Base-by-base conservation (phyloP, 192 early-diverging fungal species). In the Powellomyces hirtus region DNA sequence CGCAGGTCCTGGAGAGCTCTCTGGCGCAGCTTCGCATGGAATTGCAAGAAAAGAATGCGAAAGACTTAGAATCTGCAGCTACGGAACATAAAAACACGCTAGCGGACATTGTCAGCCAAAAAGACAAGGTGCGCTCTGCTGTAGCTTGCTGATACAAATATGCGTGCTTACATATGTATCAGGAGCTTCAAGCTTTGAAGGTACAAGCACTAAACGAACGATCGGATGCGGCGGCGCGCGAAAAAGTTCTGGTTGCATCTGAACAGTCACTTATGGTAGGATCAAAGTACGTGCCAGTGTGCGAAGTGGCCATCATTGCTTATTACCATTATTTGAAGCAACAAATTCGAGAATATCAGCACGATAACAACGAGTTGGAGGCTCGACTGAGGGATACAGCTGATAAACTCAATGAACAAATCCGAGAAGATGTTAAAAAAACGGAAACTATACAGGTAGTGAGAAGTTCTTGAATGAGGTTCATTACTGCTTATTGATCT, bases 311-410 rank as follows among this genome's bases (percentile, higher is more conserved):
- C n/a, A n/a, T n/a, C n/a, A n/a, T n/a, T n/a, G n/a, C 4, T 49
- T 14, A 49, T 49, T 3, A 18, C 26, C n/a, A 49, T 3, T 24
- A 49, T 49, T 3, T 2, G n/a, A 49, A 6, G 46, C 46, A 3
- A 7, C 71, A 75, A 1, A 50, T 78, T n/a, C 26, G 49, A 27
- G 68, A 71, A 24, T 63, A 68, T 14, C 63, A 77, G 2, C 58
- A 69, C 1, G 62, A 67, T 24, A 61, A 81, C 16, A 60, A 79
- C 46, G 79, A 84, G 42, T 76, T 77, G 35, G 81, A 71, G n/a
- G 68, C 55, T 1, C 68, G 86, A 6, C 87, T 95, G 0, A 60
- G 81, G 31, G 80, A 80, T 0, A 76, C 74, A 24, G 75, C 77
- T 26, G 26, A 80, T 11, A 63, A 68, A 0, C 79, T 94, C 24